These are phyloP conservation scores for Pezicula carpinea DNA, from an alignment of 2,329 filamentous ascomycete genomes.

Conservation along the genomic window DNA sequence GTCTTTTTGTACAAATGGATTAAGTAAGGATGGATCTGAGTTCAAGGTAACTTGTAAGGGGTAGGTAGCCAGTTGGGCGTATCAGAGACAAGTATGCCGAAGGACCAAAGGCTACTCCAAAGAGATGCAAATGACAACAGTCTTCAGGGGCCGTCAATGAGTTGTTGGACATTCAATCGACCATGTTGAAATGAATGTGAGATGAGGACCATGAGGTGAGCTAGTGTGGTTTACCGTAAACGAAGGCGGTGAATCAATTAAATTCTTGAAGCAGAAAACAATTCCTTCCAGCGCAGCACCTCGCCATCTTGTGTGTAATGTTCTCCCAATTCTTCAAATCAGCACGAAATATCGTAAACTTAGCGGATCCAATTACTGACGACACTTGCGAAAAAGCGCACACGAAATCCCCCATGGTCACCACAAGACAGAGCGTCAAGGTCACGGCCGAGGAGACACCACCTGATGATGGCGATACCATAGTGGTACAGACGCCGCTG, in stretches of 20 bases:
- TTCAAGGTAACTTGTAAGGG: no score
- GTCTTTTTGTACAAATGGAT: no score
- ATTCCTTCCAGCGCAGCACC: not conserved
- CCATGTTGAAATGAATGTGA: no score
- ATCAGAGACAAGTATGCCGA: no score
- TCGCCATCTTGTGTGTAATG: slow-evolving; percentile 11
- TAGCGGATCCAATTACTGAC: slow-evolving; percentile 3
- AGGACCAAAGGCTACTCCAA: no score
- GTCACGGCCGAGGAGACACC: slow-evolving; percentile 2
- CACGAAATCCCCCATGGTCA: slow-evolving; percentile 16
- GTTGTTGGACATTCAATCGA: no score
- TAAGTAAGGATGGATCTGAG: no score
- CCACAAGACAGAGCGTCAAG: slow-evolving; percentile 10
- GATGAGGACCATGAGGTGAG: no score
- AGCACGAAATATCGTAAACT: slow-evolving; percentile 17
- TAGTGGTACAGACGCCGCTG: slow-evolving; percentile 8
- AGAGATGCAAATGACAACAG: no score
- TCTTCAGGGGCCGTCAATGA: no score
- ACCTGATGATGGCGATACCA: slow-evolving; percentile 11
- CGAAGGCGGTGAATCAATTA: not conserved
- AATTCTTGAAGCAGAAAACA: not conserved
- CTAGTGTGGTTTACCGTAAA: no score
- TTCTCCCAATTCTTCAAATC: slow-evolving; percentile 22
- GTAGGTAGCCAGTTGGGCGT: no score
- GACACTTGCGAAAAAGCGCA: not conserved